Evolutionary conservation across 352 stramenopile species (phyloP), one percentile per base, ranked within the genome.

Genomic region (Phytopythium cucurbitacearum): DNA sequence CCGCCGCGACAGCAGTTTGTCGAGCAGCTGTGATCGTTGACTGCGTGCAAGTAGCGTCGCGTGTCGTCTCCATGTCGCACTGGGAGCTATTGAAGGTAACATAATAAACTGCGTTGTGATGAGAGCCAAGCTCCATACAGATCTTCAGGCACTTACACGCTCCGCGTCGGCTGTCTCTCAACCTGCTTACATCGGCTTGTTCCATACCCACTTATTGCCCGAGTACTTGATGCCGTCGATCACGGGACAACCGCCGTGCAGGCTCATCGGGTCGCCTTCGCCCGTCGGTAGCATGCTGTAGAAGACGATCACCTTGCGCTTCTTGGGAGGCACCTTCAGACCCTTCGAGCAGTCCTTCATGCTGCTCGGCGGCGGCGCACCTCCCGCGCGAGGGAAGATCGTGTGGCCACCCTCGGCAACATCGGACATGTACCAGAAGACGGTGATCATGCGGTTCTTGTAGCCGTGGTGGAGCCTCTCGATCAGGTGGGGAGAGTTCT

Each of bases 371-470:
- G 68, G 60, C 21, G 75, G 73, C 28, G 60, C 42, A 7, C 75
- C 75, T 21, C 77, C 80, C 7, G 70, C 65, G 8, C 79, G 79
- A 6, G 81, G 66, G 59, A 89, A 92, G 51, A 84, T 87, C 33
- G 81, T 90, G 60, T 92, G 67, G 21, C 81, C 75, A 50, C 75
- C 75, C 45, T 78, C 75, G 15, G 67, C 70, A 12, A 93, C 80
- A 41, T 91, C 80, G 37, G 80, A 92, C 82, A 92, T 90, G 75
- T 89, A 92, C 80, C 78, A 90, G 53, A 92, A 90, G 13, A 92
- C 82, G 0, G 79, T 92, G 60, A 89, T 89, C 80, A 90, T 89
- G 57, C 78, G 80, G 62, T 91, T 91, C 65, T 89, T 87, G 64
- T 75, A 68, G n/a, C 78, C 76, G 40, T 88, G 59, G 11, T 92